These are phyloP conservation scores for Penstemon davidsonii DNA, from an alignment of 257 asterid species.

Conservation along the genomic window DNA sequence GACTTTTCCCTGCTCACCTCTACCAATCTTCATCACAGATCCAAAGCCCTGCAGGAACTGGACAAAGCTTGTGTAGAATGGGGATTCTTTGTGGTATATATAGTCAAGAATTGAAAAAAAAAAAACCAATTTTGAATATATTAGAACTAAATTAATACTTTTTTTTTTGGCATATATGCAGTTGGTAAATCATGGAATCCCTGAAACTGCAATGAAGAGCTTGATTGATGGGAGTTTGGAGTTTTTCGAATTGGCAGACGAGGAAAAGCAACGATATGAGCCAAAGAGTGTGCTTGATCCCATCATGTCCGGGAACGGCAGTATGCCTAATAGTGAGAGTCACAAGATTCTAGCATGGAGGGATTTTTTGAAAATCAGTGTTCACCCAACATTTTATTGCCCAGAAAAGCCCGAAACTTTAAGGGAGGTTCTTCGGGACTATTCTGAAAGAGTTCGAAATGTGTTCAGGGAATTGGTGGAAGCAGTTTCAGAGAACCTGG, in stretches of 20 bases:
- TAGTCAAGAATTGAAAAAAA: too few relatives aligned
- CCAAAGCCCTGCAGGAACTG: conserved; percentile 30
- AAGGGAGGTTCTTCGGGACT: conserved; percentile 32
- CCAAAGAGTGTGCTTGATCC: conserved; percentile 39
- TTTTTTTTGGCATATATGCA: neutral
- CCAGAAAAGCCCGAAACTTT: conserved; percentile 34
- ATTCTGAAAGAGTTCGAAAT: conserved; percentile 28
- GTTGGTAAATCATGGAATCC: conserved; percentile 34
- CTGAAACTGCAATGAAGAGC: conserved; percentile 23
- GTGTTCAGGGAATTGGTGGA: conserved; percentile 31
- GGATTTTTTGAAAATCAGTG: conserved; percentile 40
- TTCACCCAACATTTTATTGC: conserved; percentile 41
- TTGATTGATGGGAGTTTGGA: conserved; percentile 26
- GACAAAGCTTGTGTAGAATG: conserved; percentile 44
- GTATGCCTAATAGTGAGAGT: conserved; percentile 21
- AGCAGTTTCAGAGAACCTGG: conserved; percentile 38
- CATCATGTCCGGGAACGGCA: conserved; percentile 34
- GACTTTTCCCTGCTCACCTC: conserved; percentile 43
- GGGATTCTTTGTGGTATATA: conserved; percentile 54
- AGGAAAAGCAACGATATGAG: conserved; percentile 30
- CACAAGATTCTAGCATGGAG: conserved; percentile 39
- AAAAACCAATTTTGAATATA: neutral
- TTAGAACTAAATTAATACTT: neutral
- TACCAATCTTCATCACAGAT: conserved; percentile 30
- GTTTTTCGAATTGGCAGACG: conserved; percentile 30